Evolutionary conservation across 208 protist genomes (phyloP).

Genomic region (Angomonas deanei): DNA sequence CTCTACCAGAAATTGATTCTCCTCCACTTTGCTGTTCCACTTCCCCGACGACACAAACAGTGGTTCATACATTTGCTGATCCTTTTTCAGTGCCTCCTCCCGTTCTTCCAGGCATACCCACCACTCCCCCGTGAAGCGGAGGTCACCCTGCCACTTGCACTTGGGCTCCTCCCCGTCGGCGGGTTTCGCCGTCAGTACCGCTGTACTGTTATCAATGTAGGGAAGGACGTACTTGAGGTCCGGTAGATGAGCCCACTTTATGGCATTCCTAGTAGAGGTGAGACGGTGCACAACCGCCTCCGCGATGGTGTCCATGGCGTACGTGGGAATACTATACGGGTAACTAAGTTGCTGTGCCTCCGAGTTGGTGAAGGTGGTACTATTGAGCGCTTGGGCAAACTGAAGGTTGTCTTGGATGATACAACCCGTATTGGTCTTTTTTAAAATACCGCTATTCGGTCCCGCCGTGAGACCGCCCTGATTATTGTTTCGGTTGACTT

Average conservation of each 20-base stretch:
- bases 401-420: conserved; percentile 20
- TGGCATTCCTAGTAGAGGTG: not conserved
- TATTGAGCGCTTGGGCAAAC: conserved; percentile 23
- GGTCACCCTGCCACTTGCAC: conserved; percentile 47
- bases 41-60: conserved; percentile 23
- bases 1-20: conserved; percentile 52
- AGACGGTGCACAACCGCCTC: conserved; percentile 3
- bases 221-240: conserved; percentile 1
- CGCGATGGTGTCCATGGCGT: conserved; percentile 17
- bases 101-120: conserved; percentile 59
- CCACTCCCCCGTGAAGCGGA: conserved; percentile 63
- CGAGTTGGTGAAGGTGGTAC: conserved; percentile 29
- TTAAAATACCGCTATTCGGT: not conserved
- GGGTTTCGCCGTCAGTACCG: not conserved
- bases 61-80: conserved; percentile 17
- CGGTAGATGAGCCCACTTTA: not conserved
- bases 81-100: not conserved
- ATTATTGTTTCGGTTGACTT: not conserved
- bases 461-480: not conserved
- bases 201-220: not conserved
- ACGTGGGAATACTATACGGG: conserved; percentile 22
- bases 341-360: conserved; percentile 41
- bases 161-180: conserved; percentile 30
- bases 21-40: conserved; percentile 11
- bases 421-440: not conserved